Base-by-base conservation (phyloP, 768 basidiomycete genomes). In the Sarcodon sp. region DNA sequence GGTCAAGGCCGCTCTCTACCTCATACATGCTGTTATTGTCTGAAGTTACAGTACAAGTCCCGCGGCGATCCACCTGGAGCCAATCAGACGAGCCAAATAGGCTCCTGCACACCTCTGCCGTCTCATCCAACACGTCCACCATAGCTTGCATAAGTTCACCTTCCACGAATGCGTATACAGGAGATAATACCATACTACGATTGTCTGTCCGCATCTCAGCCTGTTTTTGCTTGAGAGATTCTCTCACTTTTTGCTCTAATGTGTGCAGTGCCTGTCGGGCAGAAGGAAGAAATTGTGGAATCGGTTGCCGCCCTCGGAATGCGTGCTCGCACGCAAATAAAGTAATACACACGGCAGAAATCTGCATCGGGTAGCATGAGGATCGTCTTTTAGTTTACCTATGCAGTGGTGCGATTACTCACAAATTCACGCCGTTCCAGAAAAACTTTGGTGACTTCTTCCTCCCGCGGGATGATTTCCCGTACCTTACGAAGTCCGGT, bases 211-310 rank as follows among this genome's bases (percentile, higher is more conserved):
- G 39, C 21, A 27, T 27, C 16, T 58, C 59, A 41, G 58, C 53
- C 7, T 56, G 55, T 11, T 61, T 59, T 12, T 45, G 31, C 18
- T 50, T 54, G 32, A 73, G 61, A 18, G 61, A 62, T 9, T 62
- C 57, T 32, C 66, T 61, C 18, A 72, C 60, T 34, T 61, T 58
- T 5, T 48, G 51, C 45, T 65, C 62, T 2, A 75, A 63, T 8
- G 49, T 55, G 8, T 54, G 51, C n/a, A 68, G 55, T 21, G 73
- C 71, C 51, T 66, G 61, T 7, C 68, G 60, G 6, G 67, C 58
- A 4, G 70, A 74, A 3, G 73, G 74, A 7, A 75, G 61, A 50
- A 72, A 74, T 48, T 75, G 73, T 0, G 73, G 73, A 13, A 75
- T 61, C 10, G 70, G 67, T 49, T 71, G 69, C 31, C 68, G 65